Evolutionary conservation across 257 asterid species (phyloP), one percentile per base, ranked within the genome.

Genomic region (Solanum lignicaule): DNA sequence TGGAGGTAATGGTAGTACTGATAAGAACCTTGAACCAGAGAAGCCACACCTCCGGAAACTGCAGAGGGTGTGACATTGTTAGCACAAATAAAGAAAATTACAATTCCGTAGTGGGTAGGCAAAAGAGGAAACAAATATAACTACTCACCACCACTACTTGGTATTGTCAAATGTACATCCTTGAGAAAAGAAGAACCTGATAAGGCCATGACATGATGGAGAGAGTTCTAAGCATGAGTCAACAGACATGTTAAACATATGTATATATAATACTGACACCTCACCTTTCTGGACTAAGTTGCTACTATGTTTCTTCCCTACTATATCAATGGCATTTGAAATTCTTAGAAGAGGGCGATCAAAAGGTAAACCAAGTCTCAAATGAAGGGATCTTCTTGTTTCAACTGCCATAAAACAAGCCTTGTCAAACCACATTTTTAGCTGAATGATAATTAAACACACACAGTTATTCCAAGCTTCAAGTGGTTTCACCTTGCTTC

Each of bases 321-420:
- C 93, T 71, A 96, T 88, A 84, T 92, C 91, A 68, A 97, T 74
- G 39, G 98, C 95, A 93, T 97, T 95, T 68, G 98, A 98, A 29
- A 95, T 89, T 88, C 99, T 94, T 74, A 97, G 83, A 90, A 97
- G 98, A 90, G 99, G 99, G 88, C 99, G 99, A 91, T 97, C 99
- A 92, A 95, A 91, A 83, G 99, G 99, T 89, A 97, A 89, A 72
- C 99, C 99, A 78, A 97, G 95, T 91, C 98, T 95, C 94, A 90
- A 83, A 93, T 95, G 99, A 88, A 95, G 95, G 89, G 96, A 90
- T 92, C 86, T 97, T 88, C 99, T 95, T 83, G 90, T 89, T 90
- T 95, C 99, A 92, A 93, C 99, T 97, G 98, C 89, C 91, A 90
- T 87, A 89, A 39, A 89, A 79, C 69, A 71, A 75, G 52, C 52